Conservation (phyloP, 441 rosid genomes). For the Populus hybrid region DNA sequence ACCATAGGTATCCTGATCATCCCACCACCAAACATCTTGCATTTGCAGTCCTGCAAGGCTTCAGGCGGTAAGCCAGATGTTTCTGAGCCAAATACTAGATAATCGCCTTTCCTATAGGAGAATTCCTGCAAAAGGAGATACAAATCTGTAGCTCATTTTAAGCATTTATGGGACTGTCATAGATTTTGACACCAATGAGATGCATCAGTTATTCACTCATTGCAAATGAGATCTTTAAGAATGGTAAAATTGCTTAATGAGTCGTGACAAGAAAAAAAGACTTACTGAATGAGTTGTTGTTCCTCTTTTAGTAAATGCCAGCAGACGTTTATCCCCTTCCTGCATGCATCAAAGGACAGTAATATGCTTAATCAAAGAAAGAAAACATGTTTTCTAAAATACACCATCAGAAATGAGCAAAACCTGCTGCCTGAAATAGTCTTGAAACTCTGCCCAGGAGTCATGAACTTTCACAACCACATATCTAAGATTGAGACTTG, state of each 20-base stretch:
- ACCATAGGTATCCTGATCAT: slow-evolving; percentile 87
- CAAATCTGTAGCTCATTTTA: not conserved
- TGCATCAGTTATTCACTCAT: not conserved
- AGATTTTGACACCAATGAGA: not conserved
- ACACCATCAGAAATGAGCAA: slow-evolving; percentile 14
- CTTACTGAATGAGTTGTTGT: slow-evolving; percentile 71
- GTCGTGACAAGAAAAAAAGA: not conserved
- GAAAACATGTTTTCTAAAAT: slow-evolving; percentile 3
- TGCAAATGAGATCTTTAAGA: slow-evolving; percentile 5
- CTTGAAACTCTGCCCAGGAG: slow-evolving; percentile 78
- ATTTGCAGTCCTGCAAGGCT: slow-evolving; percentile 66
- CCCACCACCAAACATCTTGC: slow-evolving; percentile 59
- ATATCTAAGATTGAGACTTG: slow-evolving; percentile 42
- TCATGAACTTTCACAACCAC: slow-evolving; percentile 78
- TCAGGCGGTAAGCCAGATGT: slow-evolving; percentile 81
- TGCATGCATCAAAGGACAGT: slow-evolving; percentile 24
- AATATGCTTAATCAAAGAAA: slow-evolving; percentile 11
- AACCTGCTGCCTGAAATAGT: slow-evolving; percentile 78
- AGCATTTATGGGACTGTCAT: not conserved
- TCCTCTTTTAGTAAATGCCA: slow-evolving; percentile 93
- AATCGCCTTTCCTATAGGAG: slow-evolving; percentile 74
- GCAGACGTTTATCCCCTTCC: slow-evolving; percentile 84
- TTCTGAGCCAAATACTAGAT: slow-evolving; percentile 88
- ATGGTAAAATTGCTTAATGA: slow-evolving; percentile 1
- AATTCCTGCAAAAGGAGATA: slow-evolving; percentile 51